Evolutionary conservation across 108 stramenopile species (phyloP), one percentile per base, ranked within the genome.

Genomic region (Skeletonema menzelii): DNA sequence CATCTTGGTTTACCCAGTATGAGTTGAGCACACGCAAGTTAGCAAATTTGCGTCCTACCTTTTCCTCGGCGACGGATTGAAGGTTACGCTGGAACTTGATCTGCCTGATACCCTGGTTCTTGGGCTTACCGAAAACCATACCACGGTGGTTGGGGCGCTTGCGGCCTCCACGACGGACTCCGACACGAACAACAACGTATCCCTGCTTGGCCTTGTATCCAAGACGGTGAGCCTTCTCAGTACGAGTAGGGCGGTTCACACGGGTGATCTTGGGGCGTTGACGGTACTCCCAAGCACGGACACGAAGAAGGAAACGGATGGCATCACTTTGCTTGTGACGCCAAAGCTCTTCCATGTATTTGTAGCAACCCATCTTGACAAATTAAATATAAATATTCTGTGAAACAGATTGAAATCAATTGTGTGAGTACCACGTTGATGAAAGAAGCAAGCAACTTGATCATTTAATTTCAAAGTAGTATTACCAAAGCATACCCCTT

Each of bases 171-270:
- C 99, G 97, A 75, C 99, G 97, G 77, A 99, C 97, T 63, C 97
- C 99, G 65, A 95, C 94, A 72, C 99, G 97, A 80, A 97, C 98
- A 76, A 99, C 85, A 49, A 95, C 95, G 80, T 89, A 99, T 75
- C 99, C 98, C 88, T 97, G 95, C 96, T 99, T 99, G 94, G 99
- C 98, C 97, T 99, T 99, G 97, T 97, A 99, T 63, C 99, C 99
- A 47, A 99, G 93, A 73, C 94, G 95, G 83, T 99, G 99, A 56
- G 99, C 99, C 97, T 99, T 99, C 80, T 99, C 98, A 75, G 98
- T 98, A 83, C 99, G 98, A 64, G 98, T 93, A 40, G 99, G 99
- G 46, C 91, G 90, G 87, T 86, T 86, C 83, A 92, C 71, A 47
- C 93, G 88, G 70, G 82, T 83, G 77, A 99, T 92, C 78, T 96